A percentile compares a stretch with the other conserved stretches of the same genome.
These are phyloP conservation scores for Rosa multiflora DNA, from an alignment of 306 rosid genomes.

Conservation along the genomic window DNA sequence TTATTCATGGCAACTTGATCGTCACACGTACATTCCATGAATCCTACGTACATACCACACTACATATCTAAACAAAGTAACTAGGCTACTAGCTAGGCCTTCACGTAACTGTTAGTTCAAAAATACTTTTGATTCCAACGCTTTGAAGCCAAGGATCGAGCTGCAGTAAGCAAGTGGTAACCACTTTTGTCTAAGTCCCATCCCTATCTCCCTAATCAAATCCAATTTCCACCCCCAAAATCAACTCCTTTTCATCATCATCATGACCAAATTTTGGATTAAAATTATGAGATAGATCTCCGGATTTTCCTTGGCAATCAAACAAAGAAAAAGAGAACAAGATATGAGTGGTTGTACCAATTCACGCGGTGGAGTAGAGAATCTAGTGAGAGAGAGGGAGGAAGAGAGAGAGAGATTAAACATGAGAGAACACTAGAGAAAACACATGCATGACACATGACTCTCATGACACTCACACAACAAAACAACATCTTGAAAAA, in stretches of 20 bases:
- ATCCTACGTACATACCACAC: not conserved
- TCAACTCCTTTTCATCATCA: conserved; percentile 53
- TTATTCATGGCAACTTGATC: not conserved
- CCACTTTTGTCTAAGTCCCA: conserved; percentile 35
- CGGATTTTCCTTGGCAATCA: conserved; percentile 50
- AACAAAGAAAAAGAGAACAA: conserved; percentile 43
- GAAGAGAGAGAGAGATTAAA: conserved; percentile 42
- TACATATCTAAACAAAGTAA: not conserved
- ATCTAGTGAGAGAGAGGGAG: conserved; percentile 42
- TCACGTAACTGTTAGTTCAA: not conserved
- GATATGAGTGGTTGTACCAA: conserved; percentile 68
- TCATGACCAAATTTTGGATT: conserved; percentile 63
- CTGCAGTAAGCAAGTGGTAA: conserved; percentile 35
- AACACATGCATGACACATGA: conserved; percentile 32
- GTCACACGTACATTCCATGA: not conserved
- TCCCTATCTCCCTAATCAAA: not conserved
- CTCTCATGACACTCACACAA: not conserved
- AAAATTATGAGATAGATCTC: conserved; percentile 31
- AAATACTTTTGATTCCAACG: not conserved
- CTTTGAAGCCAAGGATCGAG: conserved; percentile 6
- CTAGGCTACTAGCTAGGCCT: not conserved
- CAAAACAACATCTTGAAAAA: conserved; percentile 17
- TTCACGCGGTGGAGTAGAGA: conserved; percentile 53
- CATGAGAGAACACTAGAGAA: conserved; percentile 23
- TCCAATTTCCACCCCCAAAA: conserved; percentile 41